Conservation (phyloP, 73 alveolate genomes). For the Symbiodinium pilosum region DNA sequence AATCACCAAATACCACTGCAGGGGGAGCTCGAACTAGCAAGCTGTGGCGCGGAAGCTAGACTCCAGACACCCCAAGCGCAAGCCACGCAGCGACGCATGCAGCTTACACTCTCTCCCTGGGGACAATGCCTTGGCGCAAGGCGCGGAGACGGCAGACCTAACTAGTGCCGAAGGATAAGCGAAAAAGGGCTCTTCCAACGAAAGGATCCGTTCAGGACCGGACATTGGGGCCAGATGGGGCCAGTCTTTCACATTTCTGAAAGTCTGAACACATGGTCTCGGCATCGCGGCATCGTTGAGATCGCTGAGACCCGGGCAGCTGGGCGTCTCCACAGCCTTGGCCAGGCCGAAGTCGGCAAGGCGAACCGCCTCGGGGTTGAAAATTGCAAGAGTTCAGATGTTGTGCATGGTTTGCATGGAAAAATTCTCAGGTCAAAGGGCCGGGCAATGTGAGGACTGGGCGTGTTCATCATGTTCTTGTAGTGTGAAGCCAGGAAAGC, state of each 20-base stretch:
- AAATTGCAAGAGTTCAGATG: too few species aligned
- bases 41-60: neutral
- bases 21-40: neutral
- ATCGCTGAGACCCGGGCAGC: too few species aligned
- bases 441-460: too few species aligned
- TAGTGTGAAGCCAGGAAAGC: too few species aligned
- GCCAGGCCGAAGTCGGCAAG: slow-evolving; percentile 83
- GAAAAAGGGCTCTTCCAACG: neutral
- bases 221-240: neutral
- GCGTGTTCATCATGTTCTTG: too few species aligned
- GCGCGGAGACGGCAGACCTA: neutral
- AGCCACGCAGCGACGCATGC: neutral
- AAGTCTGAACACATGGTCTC: too few species aligned
- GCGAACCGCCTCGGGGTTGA: slow-evolving; percentile 39
- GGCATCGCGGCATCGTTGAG: too few species aligned
- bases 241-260: neutral
- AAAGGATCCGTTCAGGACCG: neutral
- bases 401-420: too few species aligned
- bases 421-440: too few species aligned
- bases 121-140: neutral
- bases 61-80: neutral
- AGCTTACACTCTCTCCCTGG: too few species aligned
- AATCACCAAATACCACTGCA: too few species aligned
- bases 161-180: neutral
- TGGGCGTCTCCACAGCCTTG: slow-evolving; percentile 35